phyloP scores from a whole-genome alignment of 148 eudicot genomes.

The Heliamphora exappendiculata region DNA sequence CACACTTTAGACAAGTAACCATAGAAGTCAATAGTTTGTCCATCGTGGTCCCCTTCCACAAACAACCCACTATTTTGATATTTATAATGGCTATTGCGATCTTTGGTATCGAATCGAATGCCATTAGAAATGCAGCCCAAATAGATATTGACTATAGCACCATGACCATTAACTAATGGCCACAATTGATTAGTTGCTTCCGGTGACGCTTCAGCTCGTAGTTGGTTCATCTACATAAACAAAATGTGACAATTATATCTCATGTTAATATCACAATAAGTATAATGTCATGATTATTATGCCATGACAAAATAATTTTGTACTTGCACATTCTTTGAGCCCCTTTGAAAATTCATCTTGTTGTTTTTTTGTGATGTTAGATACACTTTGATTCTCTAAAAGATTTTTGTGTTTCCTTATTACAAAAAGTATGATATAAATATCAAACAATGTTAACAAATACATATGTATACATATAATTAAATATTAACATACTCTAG shows the following conservation, averaged over 20 bases:
- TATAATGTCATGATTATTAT: neutral
- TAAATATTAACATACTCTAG: neutral
- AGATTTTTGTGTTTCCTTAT: too few relatives aligned
- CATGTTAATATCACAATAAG: neutral
- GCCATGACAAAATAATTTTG: neutral
- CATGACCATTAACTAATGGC: slow-evolving; percentile 4
- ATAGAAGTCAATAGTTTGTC: neutral
- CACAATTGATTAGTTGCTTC: slow-evolving; percentile 3
- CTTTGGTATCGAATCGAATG: neutral
- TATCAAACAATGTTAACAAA: too few relatives aligned
- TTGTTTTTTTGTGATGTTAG: too few relatives aligned
- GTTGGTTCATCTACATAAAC: neutral
- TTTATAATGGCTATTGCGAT: neutral
- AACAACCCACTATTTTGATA: slow-evolving; percentile 9
- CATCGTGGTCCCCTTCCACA: neutral
- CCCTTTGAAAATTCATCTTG: too few relatives aligned
- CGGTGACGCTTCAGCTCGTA: neutral
- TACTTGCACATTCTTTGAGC: too few relatives aligned
- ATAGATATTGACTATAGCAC: neutral
- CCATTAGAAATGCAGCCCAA: slow-evolving; percentile 3
- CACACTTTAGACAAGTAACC: neutral
- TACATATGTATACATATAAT: neutral
- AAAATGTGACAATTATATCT: neutral
- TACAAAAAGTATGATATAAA: too few relatives aligned
- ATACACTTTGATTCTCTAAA: too few relatives aligned